A percentile compares a stretch with the other conserved stretches of the same genome.
Conservation (phyloP, 768 basidiomycete genomes). For the Tulasnella sp. region DNA sequence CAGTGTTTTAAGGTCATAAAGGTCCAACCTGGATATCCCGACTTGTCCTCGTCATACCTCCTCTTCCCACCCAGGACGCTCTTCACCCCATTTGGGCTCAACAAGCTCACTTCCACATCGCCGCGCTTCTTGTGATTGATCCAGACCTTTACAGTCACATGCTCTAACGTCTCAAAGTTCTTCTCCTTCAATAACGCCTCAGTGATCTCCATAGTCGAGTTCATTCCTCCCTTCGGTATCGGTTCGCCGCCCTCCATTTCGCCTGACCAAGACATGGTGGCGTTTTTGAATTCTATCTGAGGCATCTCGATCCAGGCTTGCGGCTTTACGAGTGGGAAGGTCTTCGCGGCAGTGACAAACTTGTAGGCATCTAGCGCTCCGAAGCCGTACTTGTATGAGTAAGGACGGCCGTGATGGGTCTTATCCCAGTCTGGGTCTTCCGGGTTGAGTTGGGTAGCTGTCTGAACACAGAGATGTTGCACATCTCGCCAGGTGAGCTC, state of each 20-base stretch:
- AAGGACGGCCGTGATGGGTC: constrained; percentile 56
- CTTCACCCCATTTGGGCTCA: constrained; percentile 74
- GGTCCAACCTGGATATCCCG: constrained; percentile 89
- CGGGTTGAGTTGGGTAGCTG: constrained; percentile 66
- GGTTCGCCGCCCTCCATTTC: constrained; percentile 52
- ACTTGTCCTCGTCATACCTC: constrained; percentile 46
- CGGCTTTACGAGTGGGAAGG: constrained; percentile 84
- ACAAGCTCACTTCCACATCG: constrained; percentile 84
- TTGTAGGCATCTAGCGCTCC: constrained; percentile 76
- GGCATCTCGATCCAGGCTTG: constrained; percentile 82
- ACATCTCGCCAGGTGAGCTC: constrained; percentile 96
- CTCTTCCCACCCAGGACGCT: constrained; percentile 75
- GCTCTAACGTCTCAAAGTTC: constrained; percentile 85
- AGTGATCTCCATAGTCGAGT: constrained; percentile 54
- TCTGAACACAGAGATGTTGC: constrained; percentile 77
- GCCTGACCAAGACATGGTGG: constrained; percentile 43
- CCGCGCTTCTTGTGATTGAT: constrained; percentile 79
- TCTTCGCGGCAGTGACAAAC: constrained; percentile 69
- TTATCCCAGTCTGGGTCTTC: constrained; percentile 92
- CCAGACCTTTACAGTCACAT: constrained; percentile 87
- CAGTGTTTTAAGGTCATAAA: constrained; percentile 99
- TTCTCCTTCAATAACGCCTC: constrained; percentile 51
- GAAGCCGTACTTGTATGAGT: constrained; percentile 92
- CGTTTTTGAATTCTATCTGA: constrained; percentile 53
- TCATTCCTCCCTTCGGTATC: constrained; percentile 56